These are phyloP conservation scores for Circinella umbellata DNA, from an alignment of 371 early-diverging fungal species.

Conservation along the genomic window DNA sequence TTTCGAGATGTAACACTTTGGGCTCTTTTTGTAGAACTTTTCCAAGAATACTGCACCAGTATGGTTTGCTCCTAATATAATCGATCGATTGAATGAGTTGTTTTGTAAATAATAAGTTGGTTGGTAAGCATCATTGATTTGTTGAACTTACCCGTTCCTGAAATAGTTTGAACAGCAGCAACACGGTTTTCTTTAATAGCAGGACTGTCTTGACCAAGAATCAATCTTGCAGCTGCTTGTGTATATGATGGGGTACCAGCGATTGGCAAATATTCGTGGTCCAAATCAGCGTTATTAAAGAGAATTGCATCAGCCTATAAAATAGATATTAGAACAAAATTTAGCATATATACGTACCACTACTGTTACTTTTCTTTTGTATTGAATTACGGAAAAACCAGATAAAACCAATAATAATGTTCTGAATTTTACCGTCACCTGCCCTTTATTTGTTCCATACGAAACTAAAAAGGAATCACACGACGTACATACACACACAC, in stretches of 20 bases:
- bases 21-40: slow-evolving; percentile 68
- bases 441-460: not conserved
- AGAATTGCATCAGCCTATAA: slow-evolving; percentile 82
- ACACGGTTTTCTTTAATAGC: slow-evolving; percentile 77
- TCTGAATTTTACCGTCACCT: not conserved
- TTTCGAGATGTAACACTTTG: slow-evolving; percentile 84
- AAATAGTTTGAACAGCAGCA: slow-evolving; percentile 86
- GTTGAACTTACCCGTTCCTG: slow-evolving; percentile 91
- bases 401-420: too few species aligned
- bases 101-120: too few species aligned
- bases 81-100: too few species aligned
- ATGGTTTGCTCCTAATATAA: slow-evolving; percentile 27
- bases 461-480: slow-evolving; percentile 5
- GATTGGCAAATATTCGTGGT: slow-evolving; percentile 96
- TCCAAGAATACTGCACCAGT: slow-evolving; percentile 85
- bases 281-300: slow-evolving; percentile 64
- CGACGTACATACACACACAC: too few species aligned
- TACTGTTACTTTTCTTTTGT: too few species aligned
- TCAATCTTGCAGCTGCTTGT: slow-evolving; percentile 77
- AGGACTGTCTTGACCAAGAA: slow-evolving; percentile 80
- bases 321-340: too few species aligned
- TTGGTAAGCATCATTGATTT: too few species aligned
- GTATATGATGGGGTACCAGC: slow-evolving; percentile 81
- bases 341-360: too few species aligned
- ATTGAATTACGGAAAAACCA: too few species aligned